phyloP scores from a whole-genome alignment of 441 rosid species.

The Corymbia citriodora region DNA sequence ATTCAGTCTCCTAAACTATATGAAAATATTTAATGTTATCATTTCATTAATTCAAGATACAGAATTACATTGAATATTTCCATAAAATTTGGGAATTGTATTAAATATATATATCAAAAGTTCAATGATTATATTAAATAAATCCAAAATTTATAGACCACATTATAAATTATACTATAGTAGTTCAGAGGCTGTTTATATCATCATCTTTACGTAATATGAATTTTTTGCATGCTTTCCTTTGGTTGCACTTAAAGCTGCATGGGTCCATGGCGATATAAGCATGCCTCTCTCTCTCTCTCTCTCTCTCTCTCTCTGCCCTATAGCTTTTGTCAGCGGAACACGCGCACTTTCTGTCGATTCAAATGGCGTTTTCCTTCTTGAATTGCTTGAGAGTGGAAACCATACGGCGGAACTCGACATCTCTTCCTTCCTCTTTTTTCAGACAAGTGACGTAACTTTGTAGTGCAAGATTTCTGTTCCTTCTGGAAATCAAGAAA shows the following conservation, averaged over 20 bases:
- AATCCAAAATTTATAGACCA: no score
- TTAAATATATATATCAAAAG: no score
- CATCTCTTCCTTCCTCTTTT: background rate
- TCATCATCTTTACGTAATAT: background rate
- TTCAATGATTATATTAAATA: no score
- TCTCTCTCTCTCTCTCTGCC: background rate
- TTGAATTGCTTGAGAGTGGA: background rate
- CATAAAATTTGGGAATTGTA: no score
- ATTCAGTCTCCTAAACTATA: no score
- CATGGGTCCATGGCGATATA: background rate
- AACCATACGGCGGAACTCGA: background rate
- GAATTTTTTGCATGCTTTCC: background rate
- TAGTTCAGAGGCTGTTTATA: no score
- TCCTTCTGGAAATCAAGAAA: background rate
- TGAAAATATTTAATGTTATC: no score
- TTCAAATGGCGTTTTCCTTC: background rate
- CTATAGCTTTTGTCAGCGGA: background rate
- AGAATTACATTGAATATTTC: no score
- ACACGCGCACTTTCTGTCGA: constrained; percentile 10
- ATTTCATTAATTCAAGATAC: no score
- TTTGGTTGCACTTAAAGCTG: constrained; percentile 25
- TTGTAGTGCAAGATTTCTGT: background rate
- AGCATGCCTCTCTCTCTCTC: background rate
- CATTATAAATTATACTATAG: no score
- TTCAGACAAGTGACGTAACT: background rate